These are phyloP conservation scores for Cubamyces lactineus DNA, from an alignment of 768 basidiomycete species.

Conservation along the genomic window DNA sequence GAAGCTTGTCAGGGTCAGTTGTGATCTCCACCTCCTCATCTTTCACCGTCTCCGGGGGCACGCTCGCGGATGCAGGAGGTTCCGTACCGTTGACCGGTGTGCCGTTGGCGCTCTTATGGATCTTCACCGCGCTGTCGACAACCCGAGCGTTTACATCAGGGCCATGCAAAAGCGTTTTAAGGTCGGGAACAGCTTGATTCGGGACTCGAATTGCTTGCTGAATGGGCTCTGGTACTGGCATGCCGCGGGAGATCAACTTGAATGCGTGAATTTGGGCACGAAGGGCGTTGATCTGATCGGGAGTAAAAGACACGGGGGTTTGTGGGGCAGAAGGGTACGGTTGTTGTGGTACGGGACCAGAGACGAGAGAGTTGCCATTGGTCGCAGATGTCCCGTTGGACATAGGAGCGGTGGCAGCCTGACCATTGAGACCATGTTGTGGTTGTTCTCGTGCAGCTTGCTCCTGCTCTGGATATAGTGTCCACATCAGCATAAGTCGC, in stretches of 20 bases:
- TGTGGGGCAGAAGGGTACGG: constrained; percentile 57
- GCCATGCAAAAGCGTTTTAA: constrained; percentile 66
- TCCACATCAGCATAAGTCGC: neutral
- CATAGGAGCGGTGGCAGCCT: constrained; percentile 26
- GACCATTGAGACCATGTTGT: constrained; percentile 31
- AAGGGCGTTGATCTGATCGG: constrained; percentile 74
- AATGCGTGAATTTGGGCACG: constrained; percentile 84
- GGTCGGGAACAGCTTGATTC: constrained; percentile 60
- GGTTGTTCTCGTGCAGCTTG: constrained; percentile 10
- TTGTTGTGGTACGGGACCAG: constrained; percentile 54
- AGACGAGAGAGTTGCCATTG: constrained; percentile 45
- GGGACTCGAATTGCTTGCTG: constrained; percentile 72
- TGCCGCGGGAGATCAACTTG: constrained; percentile 66
- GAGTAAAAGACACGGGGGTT: constrained; percentile 79
- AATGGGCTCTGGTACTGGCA: constrained; percentile 68
- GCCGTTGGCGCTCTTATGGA: constrained; percentile 55
- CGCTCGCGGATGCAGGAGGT: constrained; percentile 7
- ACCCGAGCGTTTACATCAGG: constrained; percentile 63
- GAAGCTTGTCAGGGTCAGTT: constrained; percentile 59
- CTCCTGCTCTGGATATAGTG: constrained; percentile 12
- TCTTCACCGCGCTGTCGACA: constrained; percentile 76
- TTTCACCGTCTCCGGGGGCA: constrained; percentile 38
- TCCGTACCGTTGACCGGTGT: constrained; percentile 30
- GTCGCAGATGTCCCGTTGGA: constrained; percentile 41
- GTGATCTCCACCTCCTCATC: constrained; percentile 61